Percentiles rank a stretch among this genome's conserved stretches.
Evolutionary conservation across 257 asterid genomes (phyloP).

Genomic region (Avicennia marina): DNA sequence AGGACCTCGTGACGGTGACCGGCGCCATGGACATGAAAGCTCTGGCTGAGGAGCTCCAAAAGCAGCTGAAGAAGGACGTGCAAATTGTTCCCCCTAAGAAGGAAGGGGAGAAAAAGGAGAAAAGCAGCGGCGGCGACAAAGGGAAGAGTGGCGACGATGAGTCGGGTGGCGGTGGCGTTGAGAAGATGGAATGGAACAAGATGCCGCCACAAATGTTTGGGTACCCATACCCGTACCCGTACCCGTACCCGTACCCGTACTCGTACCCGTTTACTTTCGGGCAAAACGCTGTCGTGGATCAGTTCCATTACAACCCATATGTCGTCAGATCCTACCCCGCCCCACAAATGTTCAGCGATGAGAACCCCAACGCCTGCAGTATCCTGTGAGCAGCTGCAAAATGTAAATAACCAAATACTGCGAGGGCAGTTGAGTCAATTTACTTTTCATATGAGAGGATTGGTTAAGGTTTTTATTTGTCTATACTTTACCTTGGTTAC

Average conservation of each 20-base stretch:
- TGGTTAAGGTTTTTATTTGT: too few relatives aligned
- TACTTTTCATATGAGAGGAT: too few relatives aligned
- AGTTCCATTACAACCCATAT: constrained; percentile 17
- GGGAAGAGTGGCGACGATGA: constrained; percentile 4
- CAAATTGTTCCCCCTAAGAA: constrained; percentile 53
- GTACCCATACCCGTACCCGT: neutral
- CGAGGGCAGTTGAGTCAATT: too few relatives aligned
- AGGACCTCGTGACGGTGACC: constrained; percentile 64
- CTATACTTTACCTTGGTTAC: too few relatives aligned
- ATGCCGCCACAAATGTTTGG: constrained; percentile 1
- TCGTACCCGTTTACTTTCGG: neutral
- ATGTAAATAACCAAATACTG: too few relatives aligned
- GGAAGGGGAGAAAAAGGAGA: constrained; percentile 32
- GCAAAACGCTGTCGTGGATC: constrained; percentile 9
- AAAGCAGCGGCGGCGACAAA: constrained; percentile 2
- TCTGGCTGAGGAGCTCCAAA: constrained; percentile 51
- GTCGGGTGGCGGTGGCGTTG: neutral
- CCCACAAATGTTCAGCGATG: constrained; percentile 27
- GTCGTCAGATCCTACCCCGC: constrained; percentile 10
- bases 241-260: neutral
- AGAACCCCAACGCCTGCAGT: constrained; percentile 28
- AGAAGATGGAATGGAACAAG: constrained; percentile 7
- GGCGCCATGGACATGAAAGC: constrained; percentile 84
- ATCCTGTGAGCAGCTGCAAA: neutral
- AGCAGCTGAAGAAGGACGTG: constrained; percentile 53